Percentiles rank a stretch among this genome's conserved stretches.
Conservation (phyloP, 164 flowering plant genomes). For the Piper betle region DNA sequence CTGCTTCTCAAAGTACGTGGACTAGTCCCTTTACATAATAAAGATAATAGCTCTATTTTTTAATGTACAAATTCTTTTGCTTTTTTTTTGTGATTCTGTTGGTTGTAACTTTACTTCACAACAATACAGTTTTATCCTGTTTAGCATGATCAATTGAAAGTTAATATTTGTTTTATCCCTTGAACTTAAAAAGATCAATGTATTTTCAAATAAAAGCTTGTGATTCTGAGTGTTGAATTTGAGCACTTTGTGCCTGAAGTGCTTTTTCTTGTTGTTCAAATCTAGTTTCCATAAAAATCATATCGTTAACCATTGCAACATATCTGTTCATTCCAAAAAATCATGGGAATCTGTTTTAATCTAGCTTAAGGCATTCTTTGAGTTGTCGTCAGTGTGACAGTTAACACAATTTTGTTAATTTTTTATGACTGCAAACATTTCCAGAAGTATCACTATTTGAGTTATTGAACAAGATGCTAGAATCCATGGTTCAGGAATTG, state of each 20-base stretch:
- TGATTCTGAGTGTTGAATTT: too few species aligned
- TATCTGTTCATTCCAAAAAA: not conserved
- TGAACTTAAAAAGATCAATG: too few species aligned
- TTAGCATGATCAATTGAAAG: not conserved
- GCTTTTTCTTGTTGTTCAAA: not conserved
- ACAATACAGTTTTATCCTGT: not conserved
- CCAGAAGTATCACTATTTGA: conserved; percentile 62
- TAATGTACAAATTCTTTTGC: not conserved
- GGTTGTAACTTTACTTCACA: not conserved
- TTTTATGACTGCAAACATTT: conserved; percentile 6
- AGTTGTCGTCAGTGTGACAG: not conserved
- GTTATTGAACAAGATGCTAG: conserved; percentile 57
- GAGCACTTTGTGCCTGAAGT: too few species aligned
- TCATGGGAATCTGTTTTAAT: not conserved
- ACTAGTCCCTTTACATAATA: not conserved
- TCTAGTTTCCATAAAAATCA: too few species aligned
- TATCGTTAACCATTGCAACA: not conserved
- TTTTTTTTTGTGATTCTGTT: too few species aligned
- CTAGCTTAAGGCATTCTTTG: not conserved
- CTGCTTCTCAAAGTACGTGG: conserved; percentile 69
- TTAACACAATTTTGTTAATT: not conserved
- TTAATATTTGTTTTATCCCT: too few species aligned
- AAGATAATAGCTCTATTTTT: not conserved
- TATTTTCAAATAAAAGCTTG: too few species aligned
- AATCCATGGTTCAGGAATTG: conserved; percentile 36